Percentiles rank a stretch among this genome's conserved stretches.
These are phyloP conservation scores for Botrytis deweyae DNA, from an alignment of 2,329 filamentous ascomycete species.

Conservation along the genomic window DNA sequence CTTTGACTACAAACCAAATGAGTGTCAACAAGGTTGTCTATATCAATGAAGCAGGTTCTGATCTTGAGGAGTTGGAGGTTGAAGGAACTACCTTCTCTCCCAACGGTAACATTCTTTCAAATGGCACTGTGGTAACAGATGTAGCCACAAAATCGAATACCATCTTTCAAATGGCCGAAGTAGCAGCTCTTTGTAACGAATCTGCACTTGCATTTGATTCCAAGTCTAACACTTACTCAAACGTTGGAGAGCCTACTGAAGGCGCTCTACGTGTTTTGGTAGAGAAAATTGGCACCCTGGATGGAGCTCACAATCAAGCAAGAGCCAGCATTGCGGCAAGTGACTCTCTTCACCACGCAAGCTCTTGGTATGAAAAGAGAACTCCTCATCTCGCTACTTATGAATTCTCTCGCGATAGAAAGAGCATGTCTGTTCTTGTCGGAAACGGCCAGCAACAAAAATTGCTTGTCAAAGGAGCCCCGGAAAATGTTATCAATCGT, in stretches of 20 bases:
- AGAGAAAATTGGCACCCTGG: slow-evolving; percentile 86
- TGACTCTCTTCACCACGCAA: slow-evolving; percentile 75
- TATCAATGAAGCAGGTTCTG: slow-evolving; percentile 69
- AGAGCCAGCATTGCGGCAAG: slow-evolving; percentile 49
- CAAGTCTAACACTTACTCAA: slow-evolving; percentile 71
- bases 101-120: slow-evolving; percentile 67
- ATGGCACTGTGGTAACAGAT: slow-evolving; percentile 68
- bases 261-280: slow-evolving; percentile 86
- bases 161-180: slow-evolving; percentile 72
- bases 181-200: slow-evolving; percentile 83
- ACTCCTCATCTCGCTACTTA: slow-evolving; percentile 79
- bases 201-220: slow-evolving; percentile 78
- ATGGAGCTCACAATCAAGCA: slow-evolving; percentile 48
- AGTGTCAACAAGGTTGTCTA: slow-evolving; percentile 93
- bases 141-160: slow-evolving; percentile 71
- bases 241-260: slow-evolving; percentile 92
- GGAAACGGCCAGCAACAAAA: slow-evolving; percentile 68
- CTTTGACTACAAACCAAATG: slow-evolving; percentile 98
- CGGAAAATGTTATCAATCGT: slow-evolving; percentile 89
- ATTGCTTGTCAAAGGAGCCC: slow-evolving; percentile 93
- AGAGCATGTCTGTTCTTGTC: slow-evolving; percentile 98
- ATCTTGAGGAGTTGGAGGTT: slow-evolving; percentile 82
- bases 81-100: slow-evolving; percentile 92
- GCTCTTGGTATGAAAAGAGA: slow-evolving; percentile 77
- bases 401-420: slow-evolving; percentile 95